Conservation (phyloP, 768 basidiomycete genomes). For the Podaxis sp. region DNA sequence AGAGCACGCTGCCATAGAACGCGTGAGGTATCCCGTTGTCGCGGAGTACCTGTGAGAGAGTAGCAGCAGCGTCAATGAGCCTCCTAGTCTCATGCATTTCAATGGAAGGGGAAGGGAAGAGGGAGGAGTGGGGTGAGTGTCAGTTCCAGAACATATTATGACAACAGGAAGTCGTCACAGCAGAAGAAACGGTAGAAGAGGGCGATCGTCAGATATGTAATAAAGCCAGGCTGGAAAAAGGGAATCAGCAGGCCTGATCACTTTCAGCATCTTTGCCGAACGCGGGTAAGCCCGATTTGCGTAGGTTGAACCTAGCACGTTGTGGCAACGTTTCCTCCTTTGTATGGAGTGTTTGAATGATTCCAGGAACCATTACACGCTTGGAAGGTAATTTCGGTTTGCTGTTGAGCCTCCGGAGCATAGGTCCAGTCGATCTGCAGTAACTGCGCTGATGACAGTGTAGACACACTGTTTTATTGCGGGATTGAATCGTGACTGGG, state of each 20-base stretch:
- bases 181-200: conserved; percentile 34
- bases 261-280: conserved; percentile 33
- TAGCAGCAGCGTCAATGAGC: conserved; percentile 72
- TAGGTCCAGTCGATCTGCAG: neutral
- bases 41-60: conserved; percentile 64
- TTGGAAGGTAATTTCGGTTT: conserved; percentile 25
- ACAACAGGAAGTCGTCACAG: conserved; percentile 33
- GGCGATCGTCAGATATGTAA: conserved; percentile 46
- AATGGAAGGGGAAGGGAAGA: conserved; percentile 22
- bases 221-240: conserved; percentile 40
- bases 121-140: conserved; percentile 20
- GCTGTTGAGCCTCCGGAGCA: neutral
- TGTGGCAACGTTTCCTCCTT: conserved; percentile 35
- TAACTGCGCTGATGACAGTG: neutral
- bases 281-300: conserved; percentile 46
- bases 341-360: conserved; percentile 27
- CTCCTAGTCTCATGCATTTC: conserved; percentile 69
- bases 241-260: conserved; percentile 42
- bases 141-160: conserved; percentile 53
- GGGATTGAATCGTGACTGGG: neutral
- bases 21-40: conserved; percentile 66
- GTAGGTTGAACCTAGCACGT: conserved; percentile 30
- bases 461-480: neutral
- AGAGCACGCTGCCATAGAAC: conserved; percentile 73
- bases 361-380: conserved; percentile 21